Percentiles rank a stretch among this genome's conserved stretches.
Conservation (phyloP, 768 basidiomycete species). For the Suillus alpinus region DNA sequence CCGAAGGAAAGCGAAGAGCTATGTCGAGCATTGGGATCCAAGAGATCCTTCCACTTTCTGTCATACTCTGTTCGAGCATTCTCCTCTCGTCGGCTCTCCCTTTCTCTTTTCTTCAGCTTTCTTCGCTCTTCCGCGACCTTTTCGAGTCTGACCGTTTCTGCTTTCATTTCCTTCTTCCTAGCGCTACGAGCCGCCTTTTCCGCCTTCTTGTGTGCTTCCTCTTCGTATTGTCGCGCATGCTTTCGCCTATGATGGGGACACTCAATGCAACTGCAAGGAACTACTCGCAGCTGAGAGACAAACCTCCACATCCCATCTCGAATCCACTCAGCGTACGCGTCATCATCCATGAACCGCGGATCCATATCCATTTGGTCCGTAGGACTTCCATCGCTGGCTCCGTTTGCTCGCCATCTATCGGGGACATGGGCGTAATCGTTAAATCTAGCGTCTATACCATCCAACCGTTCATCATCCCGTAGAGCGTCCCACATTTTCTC, state of each 20-base stretch:
- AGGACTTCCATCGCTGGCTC: slow-evolving; percentile 29
- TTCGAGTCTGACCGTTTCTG: slow-evolving; percentile 51
- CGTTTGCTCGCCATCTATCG: slow-evolving; percentile 53
- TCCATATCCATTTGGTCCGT: slow-evolving; percentile 37
- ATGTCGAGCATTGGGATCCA: slow-evolving; percentile 29
- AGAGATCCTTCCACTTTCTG: slow-evolving; percentile 51
- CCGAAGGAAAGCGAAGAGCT: slow-evolving; percentile 39
- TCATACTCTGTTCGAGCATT: slow-evolving; percentile 56
- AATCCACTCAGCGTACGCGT: slow-evolving; percentile 87
- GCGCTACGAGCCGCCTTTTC: slow-evolving; percentile 50
- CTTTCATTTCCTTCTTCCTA: slow-evolving; percentile 50
- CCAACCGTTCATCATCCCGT: slow-evolving; percentile 69
- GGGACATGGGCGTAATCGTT: slow-evolving; percentile 75
- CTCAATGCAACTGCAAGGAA: slow-evolving; percentile 8
- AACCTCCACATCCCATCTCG: slow-evolving; percentile 83
- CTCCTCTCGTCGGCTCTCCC: slow-evolving; percentile 40
- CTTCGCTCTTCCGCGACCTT: slow-evolving; percentile 53
- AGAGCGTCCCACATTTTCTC: slow-evolving; percentile 73
- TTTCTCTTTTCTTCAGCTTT: slow-evolving; percentile 45
- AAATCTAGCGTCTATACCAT: slow-evolving; percentile 58
- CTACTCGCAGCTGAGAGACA: slow-evolving; percentile 19
- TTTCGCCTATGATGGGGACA: slow-evolving; percentile 46
- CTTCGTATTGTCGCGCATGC: slow-evolving; percentile 64
- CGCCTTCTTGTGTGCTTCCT: slow-evolving; percentile 55
- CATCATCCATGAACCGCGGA: slow-evolving; percentile 66